A percentile compares a stretch with the other conserved stretches of the same genome.
These are phyloP conservation scores for Allium sativum DNA, from an alignment of 106 monocot genomes.

Conservation along the genomic window DNA sequence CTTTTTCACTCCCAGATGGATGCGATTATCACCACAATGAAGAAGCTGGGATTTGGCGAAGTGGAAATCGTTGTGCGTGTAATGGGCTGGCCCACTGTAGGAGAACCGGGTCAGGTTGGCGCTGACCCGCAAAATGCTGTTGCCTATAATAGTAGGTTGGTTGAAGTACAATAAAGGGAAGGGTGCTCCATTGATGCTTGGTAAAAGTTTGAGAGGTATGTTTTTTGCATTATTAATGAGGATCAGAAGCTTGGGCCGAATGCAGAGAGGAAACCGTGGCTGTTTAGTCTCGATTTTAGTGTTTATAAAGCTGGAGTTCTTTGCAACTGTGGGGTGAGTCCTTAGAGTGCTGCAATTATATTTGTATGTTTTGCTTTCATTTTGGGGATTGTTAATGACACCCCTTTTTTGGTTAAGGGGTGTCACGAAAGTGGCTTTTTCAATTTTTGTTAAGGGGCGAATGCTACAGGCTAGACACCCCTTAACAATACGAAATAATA, in stretches of 20 bases:
- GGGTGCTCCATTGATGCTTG: constrained; percentile 80
- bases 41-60: constrained; percentile 54
- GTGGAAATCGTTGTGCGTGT: constrained; percentile 77
- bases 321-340: constrained; percentile 6
- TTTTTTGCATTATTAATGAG: constrained; percentile 79
- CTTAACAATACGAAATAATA: no score
- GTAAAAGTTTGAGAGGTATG: constrained; percentile 63
- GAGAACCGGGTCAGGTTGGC: constrained; percentile 43
- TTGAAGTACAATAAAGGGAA: constrained; percentile 46
- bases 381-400: no score
- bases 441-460: no score
- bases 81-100: constrained; percentile 82
- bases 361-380: no score
- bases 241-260: constrained; percentile 66
- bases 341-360: not conserved
- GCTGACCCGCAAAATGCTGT: constrained; percentile 29
- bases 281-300: constrained; percentile 51
- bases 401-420: no score
- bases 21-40: constrained; percentile 63
- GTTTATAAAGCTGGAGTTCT: constrained; percentile 75
- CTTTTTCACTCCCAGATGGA: constrained; percentile 82
- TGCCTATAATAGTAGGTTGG: constrained; percentile 42
- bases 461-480: no score
- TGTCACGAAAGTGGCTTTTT: no score
- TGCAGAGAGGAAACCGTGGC: constrained; percentile 65